Evolutionary conservation across 768 basidiomycete genomes (phyloP), one percentile per base, ranked within the genome.

Genomic region (Suillus placidus): DNA sequence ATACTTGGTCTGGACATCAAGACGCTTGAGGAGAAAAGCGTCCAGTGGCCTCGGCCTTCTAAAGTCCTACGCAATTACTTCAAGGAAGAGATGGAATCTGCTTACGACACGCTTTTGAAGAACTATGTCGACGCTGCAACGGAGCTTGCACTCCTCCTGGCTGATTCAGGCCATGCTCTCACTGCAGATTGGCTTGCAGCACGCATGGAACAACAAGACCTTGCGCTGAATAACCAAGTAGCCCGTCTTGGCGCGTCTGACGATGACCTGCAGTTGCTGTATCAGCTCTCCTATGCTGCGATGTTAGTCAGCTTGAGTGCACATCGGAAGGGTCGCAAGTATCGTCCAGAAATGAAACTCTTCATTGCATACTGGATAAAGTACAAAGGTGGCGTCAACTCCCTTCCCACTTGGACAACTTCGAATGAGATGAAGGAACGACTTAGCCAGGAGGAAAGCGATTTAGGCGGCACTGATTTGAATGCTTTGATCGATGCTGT

Each of bases 271-370:
- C 13, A 58, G 40, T 37, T 58, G 16, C 18, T 58, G n/a, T 58
- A 58, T 58, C 35, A 18, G 35, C 57, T 58, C 9, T 58, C 57
- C 7, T 58, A 58, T 42, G 57, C 35, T 60, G 61, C 32, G 14
- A 49, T 62, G 61, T n/a, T 54, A 6, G 61, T 62, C 45, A 62
- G 61, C 32, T 47, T 62, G 61, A 62, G 61, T 3, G 38, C 45
- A 7, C 61, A 62, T 42, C 35, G 57, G 18, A 38, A 60, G 20
- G 57, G 57, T 5, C 57, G 57, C 35, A 60, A 60, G 34, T 30
- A 12, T 35, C 57, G 35, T 60, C 57, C 35, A 7, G 57, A 60
- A 38, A 37, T 60, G 30, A 60, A 38, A 10, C n/a, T 60, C 5
- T 38, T 60, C 10, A 20, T 60, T 23, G 57, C 57, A 35, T 60